Percentiles rank a stretch among this genome's conserved stretches.
phyloP scores from a whole-genome alignment of 2,329 filamentous ascomycete species.

The Fusarium robinianum region DNA sequence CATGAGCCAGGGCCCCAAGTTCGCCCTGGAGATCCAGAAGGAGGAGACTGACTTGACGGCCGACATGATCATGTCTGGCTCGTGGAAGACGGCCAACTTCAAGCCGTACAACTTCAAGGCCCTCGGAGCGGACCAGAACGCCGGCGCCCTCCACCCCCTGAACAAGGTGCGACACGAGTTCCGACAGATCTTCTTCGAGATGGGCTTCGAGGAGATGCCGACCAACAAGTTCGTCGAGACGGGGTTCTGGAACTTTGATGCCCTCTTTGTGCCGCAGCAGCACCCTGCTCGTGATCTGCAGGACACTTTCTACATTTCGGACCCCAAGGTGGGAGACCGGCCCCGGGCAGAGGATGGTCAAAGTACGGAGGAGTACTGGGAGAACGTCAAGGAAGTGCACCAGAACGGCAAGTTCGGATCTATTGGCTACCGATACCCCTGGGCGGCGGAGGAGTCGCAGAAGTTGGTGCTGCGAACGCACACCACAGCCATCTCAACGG shows the following conservation, averaged over 20 bases:
- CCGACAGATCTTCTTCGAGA: slow-evolving; percentile 97
- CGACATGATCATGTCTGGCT: slow-evolving; percentile 85
- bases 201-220: slow-evolving; percentile 98
- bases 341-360: slow-evolving; percentile 62
- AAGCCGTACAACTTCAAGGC: slow-evolving; percentile 82
- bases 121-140: slow-evolving; percentile 63
- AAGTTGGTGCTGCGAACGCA: slow-evolving; percentile 92
- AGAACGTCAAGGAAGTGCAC: slow-evolving; percentile 85
- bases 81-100: slow-evolving; percentile 91
- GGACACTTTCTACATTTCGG: slow-evolving; percentile 98
- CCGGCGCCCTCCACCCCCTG: slow-evolving; percentile 69
- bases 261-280: slow-evolving; percentile 92
- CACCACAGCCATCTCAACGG: slow-evolving; percentile 89
- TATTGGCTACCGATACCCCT: slow-evolving; percentile 95
- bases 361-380: slow-evolving; percentile 85
- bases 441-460: slow-evolving; percentile 83
- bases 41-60: slow-evolving; percentile 95
- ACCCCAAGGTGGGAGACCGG: slow-evolving; percentile 76
- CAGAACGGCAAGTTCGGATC: slow-evolving; percentile 91
- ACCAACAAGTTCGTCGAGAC: slow-evolving; percentile 93
- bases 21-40: slow-evolving; percentile 83
- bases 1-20: slow-evolving; percentile 84
- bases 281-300: slow-evolving; percentile 96
- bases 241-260: slow-evolving; percentile 99
- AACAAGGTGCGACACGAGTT: slow-evolving; percentile 97